phyloP scores from a whole-genome alignment of 75 land plant genomes.

The Sequoiadendron giganteum region DNA sequence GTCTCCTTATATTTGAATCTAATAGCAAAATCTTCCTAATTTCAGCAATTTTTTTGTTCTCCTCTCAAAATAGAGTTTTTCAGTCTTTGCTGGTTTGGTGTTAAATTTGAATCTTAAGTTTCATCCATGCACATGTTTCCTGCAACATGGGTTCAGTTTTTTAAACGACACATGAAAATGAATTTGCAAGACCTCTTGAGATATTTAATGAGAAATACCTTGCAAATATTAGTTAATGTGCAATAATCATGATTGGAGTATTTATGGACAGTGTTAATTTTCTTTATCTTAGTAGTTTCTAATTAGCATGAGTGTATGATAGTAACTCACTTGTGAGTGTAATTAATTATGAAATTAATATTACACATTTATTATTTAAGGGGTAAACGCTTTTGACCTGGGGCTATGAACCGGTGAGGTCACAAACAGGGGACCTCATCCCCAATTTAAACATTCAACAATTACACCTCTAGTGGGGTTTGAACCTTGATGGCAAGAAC shows the following conservation, averaged over 20 bases:
- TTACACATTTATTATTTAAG: not conserved
- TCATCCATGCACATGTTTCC: not conserved
- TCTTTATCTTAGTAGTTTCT: not conserved
- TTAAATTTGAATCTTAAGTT: not conserved
- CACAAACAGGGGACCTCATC: too few relatives aligned
- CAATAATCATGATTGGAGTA: not conserved
- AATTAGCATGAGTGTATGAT: not conserved
- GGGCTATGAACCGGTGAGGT: too few relatives aligned
- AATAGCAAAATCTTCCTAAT: not conserved
- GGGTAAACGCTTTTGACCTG: too few relatives aligned
- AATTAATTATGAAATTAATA: not conserved
- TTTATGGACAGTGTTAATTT: not conserved
- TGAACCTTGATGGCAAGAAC: too few relatives aligned
- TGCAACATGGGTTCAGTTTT: not conserved
- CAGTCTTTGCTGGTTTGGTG: not conserved
- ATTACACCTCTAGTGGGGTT: too few relatives aligned
- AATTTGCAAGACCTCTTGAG: not conserved
- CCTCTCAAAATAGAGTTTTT: not conserved
- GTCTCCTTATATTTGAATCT: not conserved
- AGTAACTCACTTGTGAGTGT: not conserved
- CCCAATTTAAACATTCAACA: too few relatives aligned
- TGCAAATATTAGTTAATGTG: not conserved
- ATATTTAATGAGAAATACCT: not conserved
- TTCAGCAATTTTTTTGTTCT: not conserved
- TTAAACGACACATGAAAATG: not conserved